These are phyloP conservation scores for Backusella psychrophila DNA, from an alignment of 192 early-diverging fungal genomes.

Conservation along the genomic window DNA sequence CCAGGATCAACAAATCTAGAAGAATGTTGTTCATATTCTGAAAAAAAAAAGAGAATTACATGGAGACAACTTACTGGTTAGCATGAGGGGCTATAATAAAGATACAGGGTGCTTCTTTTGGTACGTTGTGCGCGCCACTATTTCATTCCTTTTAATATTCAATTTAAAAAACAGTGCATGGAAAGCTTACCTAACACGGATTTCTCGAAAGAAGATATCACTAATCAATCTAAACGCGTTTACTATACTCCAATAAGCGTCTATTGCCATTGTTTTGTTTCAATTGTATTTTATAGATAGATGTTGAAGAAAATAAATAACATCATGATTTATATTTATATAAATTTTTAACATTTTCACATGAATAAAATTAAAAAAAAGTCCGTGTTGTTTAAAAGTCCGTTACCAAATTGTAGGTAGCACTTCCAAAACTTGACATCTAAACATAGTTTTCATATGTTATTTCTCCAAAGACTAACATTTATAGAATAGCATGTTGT, in stretches of 20 bases:
- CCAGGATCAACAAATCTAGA: constrained; percentile 86
- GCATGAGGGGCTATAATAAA: constrained; percentile 84
- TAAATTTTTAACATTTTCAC: background rate
- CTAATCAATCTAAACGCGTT: constrained; percentile 60
- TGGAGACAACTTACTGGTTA: constrained; percentile 56
- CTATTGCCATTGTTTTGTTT: constrained; percentile 13
- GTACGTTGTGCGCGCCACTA: constrained; percentile 77
- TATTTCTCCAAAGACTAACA: background rate
- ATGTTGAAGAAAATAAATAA: background rate
- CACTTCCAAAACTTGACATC: no score
- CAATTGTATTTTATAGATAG: background rate
- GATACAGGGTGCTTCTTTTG: constrained; percentile 82
- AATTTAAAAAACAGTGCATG: no score
- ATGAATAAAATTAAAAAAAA: background rate
- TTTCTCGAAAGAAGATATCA: constrained; percentile 85
- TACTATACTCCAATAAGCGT: constrained; percentile 62
- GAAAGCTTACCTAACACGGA: constrained; percentile 46
- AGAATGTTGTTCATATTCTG: constrained; percentile 22
- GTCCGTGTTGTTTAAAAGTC: background rate
- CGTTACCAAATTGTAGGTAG: no score
- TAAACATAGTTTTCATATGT: background rate
- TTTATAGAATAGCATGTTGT: no score
- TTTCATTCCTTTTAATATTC: no score
- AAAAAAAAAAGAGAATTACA: no score
- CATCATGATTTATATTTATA: no score